phyloP scores from a whole-genome alignment of 2,329 filamentous ascomycete species.

The Emericellopsis cladophorae region DNA sequence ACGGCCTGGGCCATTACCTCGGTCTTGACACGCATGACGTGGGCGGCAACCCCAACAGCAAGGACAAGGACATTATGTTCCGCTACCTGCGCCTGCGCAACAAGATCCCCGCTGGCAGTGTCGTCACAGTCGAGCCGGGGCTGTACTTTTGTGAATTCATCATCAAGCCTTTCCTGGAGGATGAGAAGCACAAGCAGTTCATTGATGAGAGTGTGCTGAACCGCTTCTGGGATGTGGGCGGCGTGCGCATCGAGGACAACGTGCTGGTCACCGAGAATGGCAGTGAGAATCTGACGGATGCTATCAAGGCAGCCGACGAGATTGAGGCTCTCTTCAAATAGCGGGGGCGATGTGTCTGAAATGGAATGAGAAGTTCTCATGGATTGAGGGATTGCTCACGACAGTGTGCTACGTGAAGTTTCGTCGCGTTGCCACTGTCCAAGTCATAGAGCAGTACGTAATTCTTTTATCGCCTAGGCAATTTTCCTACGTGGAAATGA shows the following conservation, averaged over 20 bases:
- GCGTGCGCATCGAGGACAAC: conserved; percentile 60
- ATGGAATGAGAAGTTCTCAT: not conserved
- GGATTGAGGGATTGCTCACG: not conserved
- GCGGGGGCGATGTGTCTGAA: not conserved
- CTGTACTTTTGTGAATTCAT: conserved; percentile 90
- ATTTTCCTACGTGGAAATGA: no score
- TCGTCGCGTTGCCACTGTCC: no score
- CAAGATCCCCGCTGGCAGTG: conserved; percentile 60
- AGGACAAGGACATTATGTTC: conserved; percentile 74
- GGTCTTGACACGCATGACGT: conserved; percentile 90
- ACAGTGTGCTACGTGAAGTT: no score
- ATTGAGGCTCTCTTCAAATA: conserved; percentile 31
- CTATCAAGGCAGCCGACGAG: conserved; percentile 53
- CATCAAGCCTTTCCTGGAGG: conserved; percentile 64
- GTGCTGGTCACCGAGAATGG: conserved; percentile 58
- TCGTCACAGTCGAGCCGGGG: conserved; percentile 92
- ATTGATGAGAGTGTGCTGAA: conserved; percentile 65
- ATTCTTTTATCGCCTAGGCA: no score
- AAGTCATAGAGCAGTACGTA: no score
- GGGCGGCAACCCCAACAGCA: conserved; percentile 64
- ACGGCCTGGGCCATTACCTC: conserved; percentile 82
- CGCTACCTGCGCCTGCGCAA: conserved; percentile 73
- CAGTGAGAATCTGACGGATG: conserved; percentile 60
- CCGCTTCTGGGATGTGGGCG: conserved; percentile 72
- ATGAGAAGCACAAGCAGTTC: conserved; percentile 59